A percentile compares a stretch with the other conserved stretches of the same genome.
These are phyloP conservation scores for Chaetothyriales sp. DNA, from an alignment of 2,329 filamentous ascomycete genomes.

Conservation along the genomic window DNA sequence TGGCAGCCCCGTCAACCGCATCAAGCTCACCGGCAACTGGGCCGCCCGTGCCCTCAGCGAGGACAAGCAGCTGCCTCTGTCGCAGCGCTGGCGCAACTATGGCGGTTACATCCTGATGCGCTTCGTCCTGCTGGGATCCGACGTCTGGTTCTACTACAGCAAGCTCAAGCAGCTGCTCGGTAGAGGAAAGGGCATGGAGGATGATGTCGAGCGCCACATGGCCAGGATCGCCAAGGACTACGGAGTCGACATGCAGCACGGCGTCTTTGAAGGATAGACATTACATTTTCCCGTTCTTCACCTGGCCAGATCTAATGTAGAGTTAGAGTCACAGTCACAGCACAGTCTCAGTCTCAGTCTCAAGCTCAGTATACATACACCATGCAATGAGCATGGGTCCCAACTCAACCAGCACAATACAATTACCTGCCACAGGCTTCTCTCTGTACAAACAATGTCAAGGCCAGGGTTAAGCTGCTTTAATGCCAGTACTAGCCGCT, in stretches of 20 bases:
- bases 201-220: constrained; percentile 82
- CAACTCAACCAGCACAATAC: neutral
- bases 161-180: constrained; percentile 64
- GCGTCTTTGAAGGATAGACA: constrained; percentile 67
- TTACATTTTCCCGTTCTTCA: neutral
- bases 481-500: neutral
- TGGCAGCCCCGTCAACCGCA: constrained; percentile 71
- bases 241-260: constrained; percentile 78
- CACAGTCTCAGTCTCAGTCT: no score
- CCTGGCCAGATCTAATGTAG: neutral
- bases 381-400: neutral
- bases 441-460: no score
- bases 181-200: constrained; percentile 74
- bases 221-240: constrained; percentile 75
- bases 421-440: no score
- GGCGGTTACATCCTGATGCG: constrained; percentile 72
- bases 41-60: constrained; percentile 71
- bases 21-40: constrained; percentile 90
- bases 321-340: neutral
- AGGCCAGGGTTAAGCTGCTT: neutral
- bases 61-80: constrained; percentile 47
- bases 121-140: constrained; percentile 57
- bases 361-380: no score
- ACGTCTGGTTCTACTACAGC: constrained; percentile 69
- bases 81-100: constrained; percentile 51